Evolutionary conservation across 1,139 yeast genomes (phyloP), one percentile per base, ranked within the genome.

Genomic region (Diutina neorugosa): DNA sequence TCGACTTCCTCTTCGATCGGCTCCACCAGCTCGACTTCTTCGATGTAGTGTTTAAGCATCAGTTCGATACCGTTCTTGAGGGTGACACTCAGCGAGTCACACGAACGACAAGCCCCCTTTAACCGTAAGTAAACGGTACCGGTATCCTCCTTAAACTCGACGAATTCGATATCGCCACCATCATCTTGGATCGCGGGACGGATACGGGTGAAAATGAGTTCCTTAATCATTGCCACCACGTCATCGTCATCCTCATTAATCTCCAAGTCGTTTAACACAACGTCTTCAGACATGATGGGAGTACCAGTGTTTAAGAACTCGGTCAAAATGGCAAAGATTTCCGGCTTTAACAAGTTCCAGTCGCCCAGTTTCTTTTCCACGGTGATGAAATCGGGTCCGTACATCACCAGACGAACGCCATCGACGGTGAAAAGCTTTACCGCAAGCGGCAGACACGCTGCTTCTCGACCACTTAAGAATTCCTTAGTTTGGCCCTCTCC

Each of bases 131-230:
- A 78, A 1, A 86, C 93, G 0, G 81, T 81, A 1, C 94, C 93
- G 4, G 77, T 68, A 44, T 75, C 76, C 54, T 81, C 84, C 52
- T 77, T 78, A 63, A 84, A 85, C 2, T 73, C 76, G 19, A 84
- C 84, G 66, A 83, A 86, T 60, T 84, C 87, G 56, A 86, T 82
- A 63, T 86, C 94, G 11, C 94, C 94, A 53, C 94, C 94, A 63
- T 86, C 94, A 58, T 86, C 94, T 65, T 83, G 86, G 57, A 86
- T 84, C 0, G 98, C 98, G 0, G 99, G 98, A 61, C 97, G 80
- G 56, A 93, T 91, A 62, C 98, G 80, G 4, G 99, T 93, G 62
- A 88, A 91, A 55, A 93, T 86, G 53, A 93, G 76, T 66, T 93
- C 99, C 62, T 91, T 90, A 62, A 93, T 90, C 88, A 93, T 86